Base-by-base conservation (phyloP, 306 rosid genomes). In the Glycine tomentella region DNA sequence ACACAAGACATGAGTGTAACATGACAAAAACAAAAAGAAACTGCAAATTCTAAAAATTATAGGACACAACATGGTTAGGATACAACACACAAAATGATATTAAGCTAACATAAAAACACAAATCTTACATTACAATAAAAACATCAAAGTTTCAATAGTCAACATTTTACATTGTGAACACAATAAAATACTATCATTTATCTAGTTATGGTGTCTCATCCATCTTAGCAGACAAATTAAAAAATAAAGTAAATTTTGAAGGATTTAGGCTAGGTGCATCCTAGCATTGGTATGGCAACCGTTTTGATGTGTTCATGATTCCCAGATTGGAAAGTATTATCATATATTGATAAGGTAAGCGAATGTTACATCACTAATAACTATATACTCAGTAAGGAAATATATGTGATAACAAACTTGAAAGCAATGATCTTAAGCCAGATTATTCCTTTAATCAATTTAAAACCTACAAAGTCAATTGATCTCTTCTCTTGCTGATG, bases 351-450 rank as follows among this genome's bases (percentile, higher is more conserved):
- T 67, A n/a, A 42, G 74, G 69, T 65, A 42, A 52, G 46, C 0
- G 40, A 58, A 34, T 75, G 25, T 46, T 52, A n/a, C 20, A 34
- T 14, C 52, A 33, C 64, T 36, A 36, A 13, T 34, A 3, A 62
- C 45, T 40, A 50, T 49, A 62, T 58, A 76, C 55, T 82, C 52
- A 20, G 69, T 50, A 36, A 33, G 56, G 85, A 61, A 62, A 3
- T 8, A 15, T 63, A 33, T 31, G 49, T 55, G 57, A 82, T 48
- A 11, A n/a, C 7, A 36, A 68, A 67, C 49, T 40, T 0, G 12
- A 56, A 67, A 66, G 20, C 76, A 25, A 11, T 76, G 59, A 25
- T 9, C 25, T 55, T 57, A 31, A 46, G 51, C 58, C 17, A 82
- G 55, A 59, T 76, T 58, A 25, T 49, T 82, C 67, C 50, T 58